A percentile compares a stretch with the other conserved stretches of the same genome.
These are phyloP conservation scores for Cladophialophora yegresii DNA, from an alignment of 2,329 filamentous ascomycete genomes.

Conservation along the genomic window DNA sequence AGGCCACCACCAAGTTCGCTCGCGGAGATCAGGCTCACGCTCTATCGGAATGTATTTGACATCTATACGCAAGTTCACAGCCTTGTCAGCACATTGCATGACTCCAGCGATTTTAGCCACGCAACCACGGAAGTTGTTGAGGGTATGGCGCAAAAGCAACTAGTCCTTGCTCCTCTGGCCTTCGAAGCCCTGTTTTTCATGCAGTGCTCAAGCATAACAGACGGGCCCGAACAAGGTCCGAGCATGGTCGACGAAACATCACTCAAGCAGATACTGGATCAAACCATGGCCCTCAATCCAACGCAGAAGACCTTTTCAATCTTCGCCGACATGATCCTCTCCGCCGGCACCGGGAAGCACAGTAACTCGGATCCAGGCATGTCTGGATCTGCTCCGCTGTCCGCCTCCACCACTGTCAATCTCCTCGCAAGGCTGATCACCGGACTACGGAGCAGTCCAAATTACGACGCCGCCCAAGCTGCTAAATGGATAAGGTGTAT, in stretches of 20 bases:
- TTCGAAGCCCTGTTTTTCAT: constrained; percentile 36
- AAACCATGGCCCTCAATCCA: constrained; percentile 34
- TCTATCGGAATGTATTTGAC: constrained; percentile 30
- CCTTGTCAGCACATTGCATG: constrained; percentile 7
- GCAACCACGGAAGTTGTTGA: constrained; percentile 1
- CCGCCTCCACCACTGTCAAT: constrained; percentile 21
- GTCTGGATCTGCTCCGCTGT: constrained; percentile 35
- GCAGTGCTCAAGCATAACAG: background rate
- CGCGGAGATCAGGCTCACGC: constrained; percentile 21
- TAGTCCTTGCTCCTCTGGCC: constrained; percentile 28
- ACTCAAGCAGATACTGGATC: constrained; percentile 55
- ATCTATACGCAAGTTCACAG: constrained; percentile 19
- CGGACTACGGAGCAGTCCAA: constrained; percentile 61
- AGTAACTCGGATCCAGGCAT: background rate
- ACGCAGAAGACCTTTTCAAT: constrained; percentile 57
- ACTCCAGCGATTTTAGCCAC: background rate
- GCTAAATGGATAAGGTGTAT: constrained; percentile 78
- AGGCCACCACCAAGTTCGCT: constrained; percentile 17
- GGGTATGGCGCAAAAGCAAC: constrained; percentile 19
- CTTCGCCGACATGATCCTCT: constrained; percentile 66
- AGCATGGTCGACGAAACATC: constrained; percentile 55
- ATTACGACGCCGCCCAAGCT: constrained; percentile 61
- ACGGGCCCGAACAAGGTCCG: background rate
- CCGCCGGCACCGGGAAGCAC: constrained; percentile 5
- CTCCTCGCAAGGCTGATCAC: constrained; percentile 65